These are phyloP conservation scores for Glycine soja DNA, from an alignment of 306 rosid species.

Conservation along the genomic window DNA sequence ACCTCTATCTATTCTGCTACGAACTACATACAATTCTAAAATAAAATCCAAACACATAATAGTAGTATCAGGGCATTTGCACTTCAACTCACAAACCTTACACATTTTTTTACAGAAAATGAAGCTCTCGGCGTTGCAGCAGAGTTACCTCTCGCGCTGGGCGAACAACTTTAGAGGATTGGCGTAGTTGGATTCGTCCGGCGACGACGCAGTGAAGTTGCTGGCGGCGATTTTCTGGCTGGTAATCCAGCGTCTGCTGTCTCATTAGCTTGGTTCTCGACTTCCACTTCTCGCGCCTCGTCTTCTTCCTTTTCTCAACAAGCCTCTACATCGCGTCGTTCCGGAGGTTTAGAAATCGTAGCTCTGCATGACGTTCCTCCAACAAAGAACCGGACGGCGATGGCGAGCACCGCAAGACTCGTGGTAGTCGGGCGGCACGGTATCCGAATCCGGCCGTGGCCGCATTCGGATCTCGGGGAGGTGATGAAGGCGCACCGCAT, in stretches of 20 bases:
- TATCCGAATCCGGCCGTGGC: conserved; percentile 99
- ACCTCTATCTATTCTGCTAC: conserved; percentile 35
- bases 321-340: conserved; percentile 74
- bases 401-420: conserved; percentile 60
- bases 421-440: conserved; percentile 99
- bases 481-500: conserved; percentile 97
- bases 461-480: conserved; percentile 93
- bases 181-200: conserved; percentile 66
- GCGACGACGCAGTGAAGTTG: conserved; percentile 70
- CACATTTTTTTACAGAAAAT: no score
- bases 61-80: no score
- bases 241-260: conserved; percentile 87
- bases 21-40: conserved; percentile 32
- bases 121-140: conserved; percentile 95
- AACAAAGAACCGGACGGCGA: conserved; percentile 50
- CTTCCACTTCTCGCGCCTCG: conserved; percentile 93
- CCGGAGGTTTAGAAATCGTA: conserved; percentile 61
- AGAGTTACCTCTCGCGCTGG: conserved; percentile 81
- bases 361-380: conserved; percentile 50
- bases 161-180: conserved; percentile 80
- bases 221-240: conserved; percentile 90
- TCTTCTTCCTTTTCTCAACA: conserved; percentile 85
- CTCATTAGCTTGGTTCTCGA: conserved; percentile 91
- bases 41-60: conserved; percentile 31
- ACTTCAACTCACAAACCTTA: conserved; percentile 14